These are phyloP conservation scores for Yarrowia deformans DNA, from an alignment of 805 yeast species.

Conservation along the genomic window DNA sequence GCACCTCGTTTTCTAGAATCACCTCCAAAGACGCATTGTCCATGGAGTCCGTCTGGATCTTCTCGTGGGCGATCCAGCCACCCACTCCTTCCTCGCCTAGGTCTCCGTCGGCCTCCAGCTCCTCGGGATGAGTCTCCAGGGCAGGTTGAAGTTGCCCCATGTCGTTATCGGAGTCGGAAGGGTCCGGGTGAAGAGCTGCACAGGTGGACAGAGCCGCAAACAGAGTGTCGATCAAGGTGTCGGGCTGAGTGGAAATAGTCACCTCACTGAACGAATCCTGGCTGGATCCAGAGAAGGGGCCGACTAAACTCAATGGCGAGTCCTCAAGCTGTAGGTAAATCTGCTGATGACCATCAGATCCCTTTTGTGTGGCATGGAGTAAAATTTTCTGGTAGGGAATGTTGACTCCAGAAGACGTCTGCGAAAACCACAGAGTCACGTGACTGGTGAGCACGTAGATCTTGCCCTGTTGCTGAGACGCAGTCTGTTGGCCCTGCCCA, in stretches of 20 bases:
- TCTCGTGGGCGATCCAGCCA: conserved; percentile 32
- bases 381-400: conserved; percentile 45
- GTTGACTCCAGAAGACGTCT: conserved; percentile 41
- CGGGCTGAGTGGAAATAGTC: conserved; percentile 44
- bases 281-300: background rate
- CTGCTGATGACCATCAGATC: conserved; percentile 11
- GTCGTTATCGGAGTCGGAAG: conserved; percentile 27
- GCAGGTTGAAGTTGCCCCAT: conserved; percentile 12
- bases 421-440: conserved; percentile 45
- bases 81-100: conserved; percentile 30
- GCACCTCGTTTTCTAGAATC: conserved; percentile 16
- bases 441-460: conserved; percentile 47
- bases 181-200: conserved; percentile 45
- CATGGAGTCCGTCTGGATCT: conserved; percentile 20
- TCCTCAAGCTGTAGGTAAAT: conserved; percentile 26
- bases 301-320: conserved; percentile 11
- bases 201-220: conserved; percentile 45
- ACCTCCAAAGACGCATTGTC: conserved; percentile 31
- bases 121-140: conserved; percentile 9
- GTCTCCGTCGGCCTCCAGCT: conserved; percentile 22
- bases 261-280: conserved; percentile 25
- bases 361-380: conserved; percentile 47
- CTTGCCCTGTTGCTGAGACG: conserved; percentile 20
- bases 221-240: conserved; percentile 32
- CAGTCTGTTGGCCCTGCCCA: conserved; percentile 1